phyloP scores from a whole-genome alignment of 2,329 filamentous ascomycete species.

The Xylariaceae sp. region DNA sequence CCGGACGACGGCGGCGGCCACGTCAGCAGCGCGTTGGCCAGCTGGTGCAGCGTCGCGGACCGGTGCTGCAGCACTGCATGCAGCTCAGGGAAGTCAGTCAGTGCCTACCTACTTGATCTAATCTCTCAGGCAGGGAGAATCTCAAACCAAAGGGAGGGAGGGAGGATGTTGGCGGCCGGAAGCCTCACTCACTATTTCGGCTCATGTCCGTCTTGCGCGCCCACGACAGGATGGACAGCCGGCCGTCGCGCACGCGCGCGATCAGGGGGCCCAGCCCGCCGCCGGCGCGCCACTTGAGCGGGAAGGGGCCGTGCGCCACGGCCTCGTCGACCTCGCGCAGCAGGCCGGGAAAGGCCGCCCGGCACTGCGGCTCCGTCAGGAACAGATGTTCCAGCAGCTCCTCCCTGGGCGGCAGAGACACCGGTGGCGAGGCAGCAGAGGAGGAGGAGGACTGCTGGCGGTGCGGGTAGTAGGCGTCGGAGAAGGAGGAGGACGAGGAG shows the following conservation, averaged over 20 bases:
- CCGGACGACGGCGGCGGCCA: constrained; percentile 29
- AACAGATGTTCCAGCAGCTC: constrained; percentile 27
- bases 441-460: too few relatives aligned
- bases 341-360: constrained; percentile 36
- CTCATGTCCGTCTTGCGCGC: constrained; percentile 34
- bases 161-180: too few relatives aligned
- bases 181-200: too few relatives aligned
- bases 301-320: constrained; percentile 36
- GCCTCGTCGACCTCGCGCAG: constrained; percentile 38
- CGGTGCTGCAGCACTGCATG: constrained; percentile 42
- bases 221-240: constrained; percentile 38
- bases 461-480: constrained; percentile 4
- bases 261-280: constrained; percentile 34
- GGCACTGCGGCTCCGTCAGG: constrained; percentile 36
- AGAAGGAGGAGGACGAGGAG: constrained; percentile 9
- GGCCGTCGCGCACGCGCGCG: constrained; percentile 33
- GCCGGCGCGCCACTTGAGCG: constrained; percentile 25
- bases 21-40: constrained; percentile 44
- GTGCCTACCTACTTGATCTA: too few relatives aligned
- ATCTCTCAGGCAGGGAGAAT: too few relatives aligned
- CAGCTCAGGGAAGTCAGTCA: too few relatives aligned
- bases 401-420: neutral
- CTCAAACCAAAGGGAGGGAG: too few relatives aligned
- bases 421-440: neutral
- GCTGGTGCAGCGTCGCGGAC: constrained; percentile 43